A percentile compares a stretch with the other conserved stretches of the same genome.
Conservation (phyloP, 306 rosid genomes). For the Malus sylvestris region DNA sequence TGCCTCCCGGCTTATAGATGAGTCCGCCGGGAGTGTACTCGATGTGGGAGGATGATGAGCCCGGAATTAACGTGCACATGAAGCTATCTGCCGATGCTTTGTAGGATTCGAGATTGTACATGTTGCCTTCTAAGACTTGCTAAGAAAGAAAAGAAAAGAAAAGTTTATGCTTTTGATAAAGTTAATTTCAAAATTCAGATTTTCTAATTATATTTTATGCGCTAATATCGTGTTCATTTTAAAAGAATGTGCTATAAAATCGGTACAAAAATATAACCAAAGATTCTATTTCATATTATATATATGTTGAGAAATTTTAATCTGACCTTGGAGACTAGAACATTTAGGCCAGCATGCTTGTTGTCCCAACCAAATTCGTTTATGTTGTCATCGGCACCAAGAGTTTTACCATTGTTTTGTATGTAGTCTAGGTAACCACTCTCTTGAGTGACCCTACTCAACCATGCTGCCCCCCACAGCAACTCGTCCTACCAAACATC, state of each 20-base stretch:
- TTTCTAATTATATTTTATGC: not conserved
- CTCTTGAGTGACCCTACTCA: constrained; percentile 68
- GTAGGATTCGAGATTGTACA: constrained; percentile 55
- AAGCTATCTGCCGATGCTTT: constrained; percentile 80
- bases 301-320: not conserved
- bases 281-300: not conserved
- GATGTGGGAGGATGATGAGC: constrained; percentile 64
- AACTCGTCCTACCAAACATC: constrained; percentile 58
- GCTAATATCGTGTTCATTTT: not conserved
- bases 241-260: not conserved
- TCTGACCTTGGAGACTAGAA: constrained; percentile 79
- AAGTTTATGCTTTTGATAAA: not conserved
- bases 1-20: constrained; percentile 83
- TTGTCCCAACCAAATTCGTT: constrained; percentile 97
- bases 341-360: constrained; percentile 90
- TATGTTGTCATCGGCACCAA: constrained; percentile 83
- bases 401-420: constrained; percentile 65
- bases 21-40: constrained; percentile 84
- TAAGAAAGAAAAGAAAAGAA: constrained; percentile 4
- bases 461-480: constrained; percentile 97
- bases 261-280: not conserved
- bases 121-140: constrained; percentile 77
- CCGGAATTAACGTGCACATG: constrained; percentile 72
- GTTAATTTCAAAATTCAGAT: not conserved
- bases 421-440: constrained; percentile 57